Evolutionary conservation across 495 filamentous ascomycete genomes (phyloP).

Genomic region (Penicillium lividum): DNA sequence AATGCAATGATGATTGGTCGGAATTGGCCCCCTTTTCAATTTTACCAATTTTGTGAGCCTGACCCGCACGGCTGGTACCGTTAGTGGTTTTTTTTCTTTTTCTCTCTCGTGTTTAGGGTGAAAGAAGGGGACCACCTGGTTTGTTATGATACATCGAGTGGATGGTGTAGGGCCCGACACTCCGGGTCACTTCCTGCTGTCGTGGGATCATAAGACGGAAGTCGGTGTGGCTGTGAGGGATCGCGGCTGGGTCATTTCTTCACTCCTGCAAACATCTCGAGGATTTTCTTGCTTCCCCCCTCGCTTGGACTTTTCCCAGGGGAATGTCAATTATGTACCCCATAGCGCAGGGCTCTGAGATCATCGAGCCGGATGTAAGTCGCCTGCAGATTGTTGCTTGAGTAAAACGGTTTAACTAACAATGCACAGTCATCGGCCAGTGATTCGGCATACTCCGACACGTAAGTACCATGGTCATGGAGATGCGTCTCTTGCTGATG

Average conservation of each 20-base stretch:
- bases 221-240: constrained; percentile 19
- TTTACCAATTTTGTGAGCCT: not conserved
- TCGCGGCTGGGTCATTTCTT: not conserved
- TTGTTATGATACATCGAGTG: not conserved
- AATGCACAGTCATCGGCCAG: constrained; percentile 24
- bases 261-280: constrained; percentile 10
- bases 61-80: constrained; percentile 9
- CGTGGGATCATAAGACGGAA: constrained; percentile 28
- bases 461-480: constrained; percentile 27
- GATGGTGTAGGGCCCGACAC: constrained; percentile 1
- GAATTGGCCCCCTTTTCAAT: constrained; percentile 3
- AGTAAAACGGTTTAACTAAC: not conserved
- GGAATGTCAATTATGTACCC: constrained; percentile 13
- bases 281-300: not conserved
- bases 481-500: constrained; percentile 6
- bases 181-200: constrained; percentile 4
- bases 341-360: constrained; percentile 13
- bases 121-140: not conserved
- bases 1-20: not conserved
- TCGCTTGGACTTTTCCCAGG: not conserved
- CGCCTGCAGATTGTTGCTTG: not conserved
- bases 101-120: not conserved
- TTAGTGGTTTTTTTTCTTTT: not conserved
- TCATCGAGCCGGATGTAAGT: constrained; percentile 39
- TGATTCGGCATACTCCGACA: constrained; percentile 35